phyloP scores from a whole-genome alignment of 768 basidiomycete genomes.

The Mrakia hoshinonis region DNA sequence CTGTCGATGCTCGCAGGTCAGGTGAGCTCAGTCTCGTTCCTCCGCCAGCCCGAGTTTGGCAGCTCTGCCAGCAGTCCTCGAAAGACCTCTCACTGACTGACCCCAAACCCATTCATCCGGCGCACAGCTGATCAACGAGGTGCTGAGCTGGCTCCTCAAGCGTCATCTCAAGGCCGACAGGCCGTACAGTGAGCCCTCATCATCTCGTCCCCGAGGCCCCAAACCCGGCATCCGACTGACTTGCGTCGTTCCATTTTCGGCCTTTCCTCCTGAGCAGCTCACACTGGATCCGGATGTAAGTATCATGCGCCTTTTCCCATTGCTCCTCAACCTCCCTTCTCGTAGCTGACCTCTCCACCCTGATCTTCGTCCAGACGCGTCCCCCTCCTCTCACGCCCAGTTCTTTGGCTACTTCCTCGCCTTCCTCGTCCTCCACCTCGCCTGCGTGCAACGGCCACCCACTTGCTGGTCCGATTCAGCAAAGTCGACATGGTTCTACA shows the following conservation, averaged over 20 bases:
- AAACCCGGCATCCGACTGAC: too few species aligned
- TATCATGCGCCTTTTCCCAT: neutral
- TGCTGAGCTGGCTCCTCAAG: slow-evolving; percentile 15
- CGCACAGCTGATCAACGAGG: slow-evolving; percentile 26
- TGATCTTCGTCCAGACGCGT: slow-evolving; percentile 10
- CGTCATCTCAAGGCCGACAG: slow-evolving; percentile 8
- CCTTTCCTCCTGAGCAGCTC: neutral
- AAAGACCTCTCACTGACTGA: neutral
- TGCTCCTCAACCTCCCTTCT: neutral
- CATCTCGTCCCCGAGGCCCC: too few species aligned
- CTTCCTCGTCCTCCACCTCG: slow-evolving; percentile 15
- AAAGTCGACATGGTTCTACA: slow-evolving; percentile 8
- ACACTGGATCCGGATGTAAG: slow-evolving; percentile 19
- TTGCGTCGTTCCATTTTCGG: too few species aligned
- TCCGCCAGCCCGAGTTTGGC: neutral
- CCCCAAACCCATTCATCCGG: too few species aligned
- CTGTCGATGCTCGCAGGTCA: slow-evolving; percentile 26
- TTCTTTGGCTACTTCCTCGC: slow-evolving; percentile 30
- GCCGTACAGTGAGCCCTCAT: slow-evolving; percentile 17
- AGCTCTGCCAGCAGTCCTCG: neutral
- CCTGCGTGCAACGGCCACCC: slow-evolving; percentile 17
- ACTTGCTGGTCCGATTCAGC: neutral
- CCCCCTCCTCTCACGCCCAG: slow-evolving; percentile 22
- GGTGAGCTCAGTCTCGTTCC: slow-evolving; percentile 2
- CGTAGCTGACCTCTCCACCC: neutral